Evolutionary conservation across 257 asterid species (phyloP).

Genomic region (Ehretia macrophylla): DNA sequence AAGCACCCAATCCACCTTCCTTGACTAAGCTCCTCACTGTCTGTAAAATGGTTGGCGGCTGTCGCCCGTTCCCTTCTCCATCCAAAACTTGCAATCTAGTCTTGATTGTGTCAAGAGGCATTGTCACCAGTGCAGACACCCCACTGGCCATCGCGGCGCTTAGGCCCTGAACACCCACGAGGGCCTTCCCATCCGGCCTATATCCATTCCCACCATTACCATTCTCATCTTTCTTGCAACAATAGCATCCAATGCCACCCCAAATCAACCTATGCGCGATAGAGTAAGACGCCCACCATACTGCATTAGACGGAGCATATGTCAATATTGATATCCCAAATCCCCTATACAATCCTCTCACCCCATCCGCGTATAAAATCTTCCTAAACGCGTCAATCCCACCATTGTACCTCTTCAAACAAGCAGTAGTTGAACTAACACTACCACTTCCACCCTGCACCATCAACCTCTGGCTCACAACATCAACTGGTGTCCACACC

Average conservation of each 20-base stretch:
- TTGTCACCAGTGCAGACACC: conserved; percentile 80
- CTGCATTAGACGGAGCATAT: conserved; percentile 97
- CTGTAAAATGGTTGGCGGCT: conserved; percentile 41
- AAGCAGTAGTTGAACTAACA: conserved; percentile 24
- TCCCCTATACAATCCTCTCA: conserved; percentile 84
- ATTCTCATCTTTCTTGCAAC: conserved; percentile 55
- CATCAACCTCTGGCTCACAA: conserved; percentile 95
- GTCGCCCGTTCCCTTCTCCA: conserved; percentile 41
- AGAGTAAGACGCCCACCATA: conserved; percentile 98
- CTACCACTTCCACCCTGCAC: conserved; percentile 61
- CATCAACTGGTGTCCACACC: conserved; percentile 98
- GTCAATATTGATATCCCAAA: conserved; percentile 91
- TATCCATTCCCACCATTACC: conserved; percentile 37
- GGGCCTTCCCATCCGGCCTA: conserved; percentile 66
- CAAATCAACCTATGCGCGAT: conserved; percentile 63
- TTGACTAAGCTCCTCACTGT: conserved; percentile 69
- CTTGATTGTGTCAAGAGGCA: conserved; percentile 94
- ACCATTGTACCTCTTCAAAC: conserved; percentile 62
- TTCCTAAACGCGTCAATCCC: conserved; percentile 89
- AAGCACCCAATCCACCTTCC: conserved; percentile 92
- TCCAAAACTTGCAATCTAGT: conserved; percentile 93
- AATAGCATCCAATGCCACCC: conserved; percentile 50
- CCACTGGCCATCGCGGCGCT: conserved; percentile 98
- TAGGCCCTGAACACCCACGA: conserved; percentile 78
- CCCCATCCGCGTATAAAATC: conserved; percentile 59